Percentiles rank a stretch among this genome's conserved stretches.
Evolutionary conservation across 352 stramenopile species (phyloP).

Genomic region (Phytophthora pini): DNA sequence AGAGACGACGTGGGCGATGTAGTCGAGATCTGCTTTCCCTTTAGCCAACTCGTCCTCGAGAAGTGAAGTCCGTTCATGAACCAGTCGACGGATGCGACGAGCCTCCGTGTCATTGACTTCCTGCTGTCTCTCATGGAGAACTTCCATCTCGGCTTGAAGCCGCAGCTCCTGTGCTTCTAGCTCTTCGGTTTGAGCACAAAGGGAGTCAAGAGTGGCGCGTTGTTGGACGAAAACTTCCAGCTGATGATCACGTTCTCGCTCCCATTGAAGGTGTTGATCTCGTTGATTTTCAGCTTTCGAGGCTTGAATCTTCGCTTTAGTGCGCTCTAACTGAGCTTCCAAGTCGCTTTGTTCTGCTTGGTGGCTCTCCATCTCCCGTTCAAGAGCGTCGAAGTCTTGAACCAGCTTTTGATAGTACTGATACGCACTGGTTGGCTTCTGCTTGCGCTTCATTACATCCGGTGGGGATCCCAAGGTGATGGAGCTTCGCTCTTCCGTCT

Average conservation of each 20-base stretch:
- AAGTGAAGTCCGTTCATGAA: conserved; percentile 51
- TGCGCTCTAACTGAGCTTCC: conserved; percentile 29
- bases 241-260: conserved; percentile 42
- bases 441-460: conserved; percentile 2
- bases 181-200: conserved; percentile 33
- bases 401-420: conserved; percentile 63
- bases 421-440: conserved; percentile 45
- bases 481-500: conserved; percentile 8
- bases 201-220: conserved; percentile 15
- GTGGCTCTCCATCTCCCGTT: conserved; percentile 49
- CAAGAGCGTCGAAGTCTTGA: conserved; percentile 51
- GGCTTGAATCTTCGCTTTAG: conserved; percentile 18
- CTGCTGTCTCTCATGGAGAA: conserved; percentile 54
- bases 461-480: not conserved
- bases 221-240: conserved; percentile 46
- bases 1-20: conserved; percentile 49
- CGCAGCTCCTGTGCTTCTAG: conserved; percentile 50
- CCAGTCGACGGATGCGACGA: conserved; percentile 44
- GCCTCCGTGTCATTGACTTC: conserved; percentile 46
- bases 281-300: conserved; percentile 25
- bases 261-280: conserved; percentile 41
- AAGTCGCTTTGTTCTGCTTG: conserved; percentile 34
- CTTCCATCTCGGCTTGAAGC: conserved; percentile 53
- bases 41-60: conserved; percentile 59
- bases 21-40: conserved; percentile 52